These are phyloP conservation scores for Chrysoporthe deuterocubensis DNA, from an alignment of 2,329 filamentous ascomycete genomes.

Conservation along the genomic window DNA sequence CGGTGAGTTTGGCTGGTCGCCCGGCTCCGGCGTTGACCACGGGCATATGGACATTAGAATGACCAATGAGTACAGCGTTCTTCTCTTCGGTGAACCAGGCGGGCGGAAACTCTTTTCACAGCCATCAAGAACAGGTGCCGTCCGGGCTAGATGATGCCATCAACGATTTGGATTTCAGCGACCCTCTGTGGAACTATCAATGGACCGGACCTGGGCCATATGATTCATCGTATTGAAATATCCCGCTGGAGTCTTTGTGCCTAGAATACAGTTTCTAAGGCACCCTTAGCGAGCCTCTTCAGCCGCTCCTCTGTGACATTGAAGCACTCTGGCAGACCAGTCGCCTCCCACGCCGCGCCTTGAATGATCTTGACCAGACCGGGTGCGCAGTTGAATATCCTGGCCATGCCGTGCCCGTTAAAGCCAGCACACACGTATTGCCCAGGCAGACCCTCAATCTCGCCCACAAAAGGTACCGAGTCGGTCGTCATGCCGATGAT, in stretches of 20 bases:
- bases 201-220: neutral
- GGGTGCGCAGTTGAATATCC: slow-evolving; percentile 51
- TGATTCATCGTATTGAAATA: too few species aligned
- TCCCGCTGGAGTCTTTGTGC: too few species aligned
- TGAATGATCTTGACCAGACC: slow-evolving; percentile 47
- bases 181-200: neutral
- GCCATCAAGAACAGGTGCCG: neutral
- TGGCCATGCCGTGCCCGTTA: slow-evolving; percentile 51
- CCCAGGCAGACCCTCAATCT: slow-evolving; percentile 43
- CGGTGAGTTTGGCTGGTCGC: neutral
- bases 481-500: slow-evolving; percentile 46
- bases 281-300: slow-evolving; percentile 10
- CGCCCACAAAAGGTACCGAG: slow-evolving; percentile 51
- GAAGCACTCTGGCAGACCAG: slow-evolving; percentile 35
- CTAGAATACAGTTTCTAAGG: slow-evolving; percentile 22
- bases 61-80: neutral
- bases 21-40: neutral
- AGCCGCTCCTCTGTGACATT: slow-evolving; percentile 5
- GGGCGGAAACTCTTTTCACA: neutral
- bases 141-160: neutral
- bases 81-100: neutral
- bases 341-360: slow-evolving; percentile 43
- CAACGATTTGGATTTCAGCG: neutral
- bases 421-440: slow-evolving; percentile 56
- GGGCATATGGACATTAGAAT: neutral